Base-by-base conservation (phyloP, 2,329 filamentous ascomycete genomes). In the Colletotrichum sp. region DNA sequence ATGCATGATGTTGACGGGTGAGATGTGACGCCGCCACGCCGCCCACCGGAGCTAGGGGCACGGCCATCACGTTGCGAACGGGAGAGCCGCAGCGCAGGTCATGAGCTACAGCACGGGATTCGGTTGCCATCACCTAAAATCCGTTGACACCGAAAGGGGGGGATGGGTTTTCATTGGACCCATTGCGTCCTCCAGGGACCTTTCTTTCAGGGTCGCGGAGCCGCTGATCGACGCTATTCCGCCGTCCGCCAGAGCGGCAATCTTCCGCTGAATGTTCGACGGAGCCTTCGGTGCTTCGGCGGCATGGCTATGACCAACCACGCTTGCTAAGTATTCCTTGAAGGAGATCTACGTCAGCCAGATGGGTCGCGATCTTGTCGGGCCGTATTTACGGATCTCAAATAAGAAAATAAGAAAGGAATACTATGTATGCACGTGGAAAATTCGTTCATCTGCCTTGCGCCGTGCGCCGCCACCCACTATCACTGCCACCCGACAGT, bases 161-260 rank as follows among this genome's bases (percentile, higher is more conserved):
- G 24, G 21, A 64, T 38, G 18, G 16, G 26, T 18, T 52, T 52
- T 52, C 43, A 21, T 21, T 38, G 43, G 28, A 57, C 55, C 66
- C 52, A 43, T n/a, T 43, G 28, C 13, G 52, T 34, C 66, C 15
- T 48, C 66, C 52, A 74, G 67, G 68, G 68, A 48, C 67, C 48
- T 58, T 30, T 58, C 58, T 26, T 65, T 28, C 72, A 71, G 57
- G 57, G 65, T 68, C 71, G 57, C 58, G 64, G 55, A 21, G 63
- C 68, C 64, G 73, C 69, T 75, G 73, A 75, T 75, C 73, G 73
- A 72, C 57, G 58, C 57, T 48, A 36, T 69, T 58, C 28, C 63
- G 18, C 38, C 65, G 43, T 28, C 30, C n/a, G 18, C 15, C 55
- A 32, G 55, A 36, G 32, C 26, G 26, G 18, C 10, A 21, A 24